Evolutionary conservation across 129 eudicot genomes (phyloP), one percentile per base, ranked within the genome.

Genomic region (Cynara cardunculus): DNA sequence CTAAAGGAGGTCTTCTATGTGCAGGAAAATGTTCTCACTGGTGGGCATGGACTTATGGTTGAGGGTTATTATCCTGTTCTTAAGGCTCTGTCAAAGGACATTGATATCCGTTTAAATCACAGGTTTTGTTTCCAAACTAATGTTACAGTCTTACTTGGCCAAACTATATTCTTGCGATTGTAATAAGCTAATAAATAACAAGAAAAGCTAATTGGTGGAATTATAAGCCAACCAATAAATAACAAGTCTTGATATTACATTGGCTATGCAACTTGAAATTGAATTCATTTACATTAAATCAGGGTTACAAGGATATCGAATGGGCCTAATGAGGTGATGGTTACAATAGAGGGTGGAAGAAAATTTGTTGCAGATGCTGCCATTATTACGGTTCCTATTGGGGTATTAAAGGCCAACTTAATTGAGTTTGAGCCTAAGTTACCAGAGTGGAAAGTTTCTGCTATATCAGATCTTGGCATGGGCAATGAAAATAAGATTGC

Each of bases 401-500:
- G 99, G 14, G 87, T 92, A 82, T 86, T 95, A 30, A 95, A 95
- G 82, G 91, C 97, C 35, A 88, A 91, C 75, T 78, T 88, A 82
- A 95, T 95, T 14, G 90, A 90, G 67, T 95, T 95, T 78, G 97
- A 92, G 84, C 99, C 97, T 1, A 89, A 87, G 80, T 86, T 95
- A 73, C 99, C 99, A 0, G 97, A 90, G 49, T 95, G 99, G 99
- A 95, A 95, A 87, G 83, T 74, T 32, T 72, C 90, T 71, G 99
- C 99, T 22, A 92, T 95, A 77, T 85, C 97, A 9, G 99, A 95
- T 84, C 93, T 95, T 34, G 99, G 99, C 7, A 84, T 95, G 81
- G 99, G 99, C 11, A 95, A 90, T 61, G 99, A 95, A 72, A 95
- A 95, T 72, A 95, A 95, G 87, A 91, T 95, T n/a, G 99, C 99